phyloP scores from a whole-genome alignment of 306 rosid genomes.

The Inga laurina region DNA sequence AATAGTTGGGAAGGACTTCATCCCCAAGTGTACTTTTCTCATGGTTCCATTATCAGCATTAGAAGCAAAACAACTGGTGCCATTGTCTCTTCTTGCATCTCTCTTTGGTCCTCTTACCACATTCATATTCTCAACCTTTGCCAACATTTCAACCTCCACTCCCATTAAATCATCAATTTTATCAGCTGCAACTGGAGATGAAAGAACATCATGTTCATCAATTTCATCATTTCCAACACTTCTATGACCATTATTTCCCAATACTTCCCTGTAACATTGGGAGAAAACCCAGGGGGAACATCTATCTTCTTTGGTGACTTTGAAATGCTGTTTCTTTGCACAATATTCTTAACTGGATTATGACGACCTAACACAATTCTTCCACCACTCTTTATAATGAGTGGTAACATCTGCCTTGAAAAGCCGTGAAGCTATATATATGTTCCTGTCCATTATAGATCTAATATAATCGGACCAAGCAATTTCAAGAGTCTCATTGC shows the following conservation, averaged over 20 bases:
- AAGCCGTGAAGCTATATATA: slow-evolving; percentile 42
- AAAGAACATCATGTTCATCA: neutral
- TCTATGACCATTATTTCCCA: neutral
- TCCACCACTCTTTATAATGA: slow-evolving; percentile 35
- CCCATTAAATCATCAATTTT: neutral
- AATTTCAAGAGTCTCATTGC: neutral
- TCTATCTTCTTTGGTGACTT: neutral
- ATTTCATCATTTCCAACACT: neutral
- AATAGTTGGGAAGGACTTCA: neutral
- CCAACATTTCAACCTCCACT: neutral
- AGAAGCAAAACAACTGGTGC: slow-evolving; percentile 5
- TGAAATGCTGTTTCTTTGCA: slow-evolving; percentile 16
- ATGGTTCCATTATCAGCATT: slow-evolving; percentile 7
- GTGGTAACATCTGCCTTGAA: neutral
- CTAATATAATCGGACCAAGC: slow-evolving; percentile 45
- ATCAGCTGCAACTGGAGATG: neutral
- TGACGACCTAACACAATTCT: neutral
- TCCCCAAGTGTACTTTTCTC: neutral
- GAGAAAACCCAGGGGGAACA: slow-evolving; percentile 32
- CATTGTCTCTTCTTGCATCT: neutral
- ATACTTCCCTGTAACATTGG: neutral
- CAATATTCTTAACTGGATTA: neutral
- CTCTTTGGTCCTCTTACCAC: neutral
- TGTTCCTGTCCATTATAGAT: neutral
- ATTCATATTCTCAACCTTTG: neutral